Evolutionary conservation across 2,329 filamentous ascomycete species (phyloP).

Genomic region (Paracoccidioides lutzii): DNA sequence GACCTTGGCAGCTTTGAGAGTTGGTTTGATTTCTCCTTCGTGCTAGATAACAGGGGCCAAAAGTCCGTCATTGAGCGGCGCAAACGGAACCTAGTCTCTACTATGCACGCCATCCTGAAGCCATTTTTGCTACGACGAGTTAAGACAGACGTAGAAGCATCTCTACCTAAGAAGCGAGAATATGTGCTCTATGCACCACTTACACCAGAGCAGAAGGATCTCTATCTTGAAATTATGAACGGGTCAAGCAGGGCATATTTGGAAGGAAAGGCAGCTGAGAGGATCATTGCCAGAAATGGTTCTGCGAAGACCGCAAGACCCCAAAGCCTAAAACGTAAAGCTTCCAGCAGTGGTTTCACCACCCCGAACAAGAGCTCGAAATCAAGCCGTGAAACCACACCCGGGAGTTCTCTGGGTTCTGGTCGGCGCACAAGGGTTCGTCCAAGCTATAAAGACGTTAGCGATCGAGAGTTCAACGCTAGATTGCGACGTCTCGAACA

Average conservation of each 20-base stretch:
- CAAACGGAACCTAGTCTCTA: slow-evolving; percentile 66
- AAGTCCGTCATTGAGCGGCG: slow-evolving; percentile 67
- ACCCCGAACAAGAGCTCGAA: slow-evolving; percentile 58
- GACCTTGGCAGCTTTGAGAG: slow-evolving; percentile 85
- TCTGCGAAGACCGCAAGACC: slow-evolving; percentile 22
- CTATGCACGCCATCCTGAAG: slow-evolving; percentile 85
- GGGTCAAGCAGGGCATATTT: slow-evolving; percentile 47
- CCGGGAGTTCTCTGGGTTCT: slow-evolving; percentile 41
- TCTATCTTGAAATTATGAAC: slow-evolving; percentile 79
- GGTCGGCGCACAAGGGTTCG: slow-evolving; percentile 40
- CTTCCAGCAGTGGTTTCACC: slow-evolving; percentile 28
- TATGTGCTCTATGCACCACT: slow-evolving; percentile 92
- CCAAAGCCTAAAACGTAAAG: slow-evolving; percentile 46
- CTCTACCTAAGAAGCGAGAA: slow-evolving; percentile 90
- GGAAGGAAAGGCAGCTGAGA: slow-evolving; percentile 38
- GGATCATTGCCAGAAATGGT: slow-evolving; percentile 30
- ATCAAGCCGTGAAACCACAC: slow-evolving; percentile 63
- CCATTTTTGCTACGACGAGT: slow-evolving; percentile 77
- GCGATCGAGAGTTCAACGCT: slow-evolving; percentile 72
- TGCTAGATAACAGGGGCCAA: slow-evolving; percentile 69
- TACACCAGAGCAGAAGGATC: slow-evolving; percentile 76
- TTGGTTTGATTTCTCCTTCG: slow-evolving; percentile 93
- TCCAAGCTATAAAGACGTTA: slow-evolving; percentile 55
- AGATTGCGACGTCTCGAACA: slow-evolving; percentile 40
- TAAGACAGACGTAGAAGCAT: slow-evolving; percentile 83